Conservation (phyloP, 345 rosid species). For the Sisymbrium altissimum region DNA sequence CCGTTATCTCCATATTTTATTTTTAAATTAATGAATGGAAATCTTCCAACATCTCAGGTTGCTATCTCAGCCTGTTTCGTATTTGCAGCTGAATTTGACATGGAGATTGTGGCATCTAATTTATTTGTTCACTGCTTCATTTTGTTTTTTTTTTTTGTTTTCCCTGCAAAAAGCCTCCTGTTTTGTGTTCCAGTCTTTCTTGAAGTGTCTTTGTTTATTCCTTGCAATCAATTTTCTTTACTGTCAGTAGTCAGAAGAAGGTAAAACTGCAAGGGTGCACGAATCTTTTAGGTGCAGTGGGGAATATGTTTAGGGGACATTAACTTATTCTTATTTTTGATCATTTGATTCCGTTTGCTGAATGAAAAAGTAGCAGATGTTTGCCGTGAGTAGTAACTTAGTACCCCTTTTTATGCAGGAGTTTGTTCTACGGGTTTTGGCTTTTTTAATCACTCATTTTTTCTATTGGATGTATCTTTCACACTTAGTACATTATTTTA, state of each 20-base stretch:
- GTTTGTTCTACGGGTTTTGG: neutral
- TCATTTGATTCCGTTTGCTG: conserved; percentile 1
- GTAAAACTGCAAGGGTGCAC: neutral
- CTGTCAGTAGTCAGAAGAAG: neutral
- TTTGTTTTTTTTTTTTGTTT: neutral
- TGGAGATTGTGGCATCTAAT: conserved; percentile 4
- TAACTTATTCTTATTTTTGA: neutral
- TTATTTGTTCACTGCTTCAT: neutral
- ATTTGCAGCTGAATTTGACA: neutral
- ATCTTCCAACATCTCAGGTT: conserved; percentile 22
- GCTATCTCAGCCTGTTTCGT: too few species aligned
- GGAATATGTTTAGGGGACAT: neutral
- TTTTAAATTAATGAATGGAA: neutral
- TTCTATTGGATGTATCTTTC: neutral
- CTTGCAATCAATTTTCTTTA: neutral
- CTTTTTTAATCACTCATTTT: neutral
- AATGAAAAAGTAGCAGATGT: conserved; percentile 6
- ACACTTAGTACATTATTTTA: neutral
- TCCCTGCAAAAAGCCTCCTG: neutral
- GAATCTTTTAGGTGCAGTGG: conserved; percentile 6
- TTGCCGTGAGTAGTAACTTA: neutral
- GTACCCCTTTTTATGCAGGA: neutral
- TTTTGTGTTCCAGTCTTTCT: conserved; percentile 1
- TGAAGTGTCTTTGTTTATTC: neutral
- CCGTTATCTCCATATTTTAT: neutral